phyloP scores from a whole-genome alignment of 192 early-diverging fungal genomes.

The Coemansia sp. region DNA sequence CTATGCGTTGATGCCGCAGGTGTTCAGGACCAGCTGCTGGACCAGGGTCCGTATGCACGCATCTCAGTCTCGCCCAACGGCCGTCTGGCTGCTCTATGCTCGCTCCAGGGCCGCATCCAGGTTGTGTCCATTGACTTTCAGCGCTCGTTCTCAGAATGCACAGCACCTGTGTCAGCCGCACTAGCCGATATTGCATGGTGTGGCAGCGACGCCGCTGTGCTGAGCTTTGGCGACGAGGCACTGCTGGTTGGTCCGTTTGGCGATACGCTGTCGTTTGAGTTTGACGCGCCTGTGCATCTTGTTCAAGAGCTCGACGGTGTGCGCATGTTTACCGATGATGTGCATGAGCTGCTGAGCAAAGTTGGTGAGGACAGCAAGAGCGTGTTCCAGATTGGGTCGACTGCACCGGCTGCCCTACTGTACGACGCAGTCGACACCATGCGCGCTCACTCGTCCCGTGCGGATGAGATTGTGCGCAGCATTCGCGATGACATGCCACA shows the following conservation, averaged over 20 bases:
- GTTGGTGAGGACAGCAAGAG: conserved; percentile 56
- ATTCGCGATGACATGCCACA: conserved; percentile 76
- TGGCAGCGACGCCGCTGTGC: conserved; percentile 89
- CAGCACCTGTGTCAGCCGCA: conserved; percentile 32
- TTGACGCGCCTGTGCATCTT: conserved; percentile 79
- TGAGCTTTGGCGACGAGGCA: conserved; percentile 80
- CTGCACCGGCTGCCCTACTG: conserved; percentile 87
- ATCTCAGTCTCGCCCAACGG: conserved; percentile 95
- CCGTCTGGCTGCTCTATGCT: conserved; percentile 87
- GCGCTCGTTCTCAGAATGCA: conserved; percentile 84
- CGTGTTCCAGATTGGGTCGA: conserved; percentile 95
- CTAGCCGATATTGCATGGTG: conserved; percentile 64
- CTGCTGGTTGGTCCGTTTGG: conserved; percentile 93
- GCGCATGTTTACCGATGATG: conserved; percentile 79
- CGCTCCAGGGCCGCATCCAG: conserved; percentile 72
- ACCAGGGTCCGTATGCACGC: conserved; percentile 83
- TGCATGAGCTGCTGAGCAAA: conserved; percentile 84
- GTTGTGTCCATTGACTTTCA: conserved; percentile 96
- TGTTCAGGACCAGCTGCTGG: conserved; percentile 76
- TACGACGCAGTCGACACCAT: conserved; percentile 79
- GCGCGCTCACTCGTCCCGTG: conserved; percentile 68
- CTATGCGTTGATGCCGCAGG: conserved; percentile 78
- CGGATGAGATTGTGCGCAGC: conserved; percentile 92
- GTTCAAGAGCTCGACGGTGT: conserved; percentile 91
- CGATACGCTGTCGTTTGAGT: conserved; percentile 60